Percentiles rank a stretch among this genome's conserved stretches.
Evolutionary conservation across 768 basidiomycete genomes (phyloP).

Genomic region (Boletus sp.): DNA sequence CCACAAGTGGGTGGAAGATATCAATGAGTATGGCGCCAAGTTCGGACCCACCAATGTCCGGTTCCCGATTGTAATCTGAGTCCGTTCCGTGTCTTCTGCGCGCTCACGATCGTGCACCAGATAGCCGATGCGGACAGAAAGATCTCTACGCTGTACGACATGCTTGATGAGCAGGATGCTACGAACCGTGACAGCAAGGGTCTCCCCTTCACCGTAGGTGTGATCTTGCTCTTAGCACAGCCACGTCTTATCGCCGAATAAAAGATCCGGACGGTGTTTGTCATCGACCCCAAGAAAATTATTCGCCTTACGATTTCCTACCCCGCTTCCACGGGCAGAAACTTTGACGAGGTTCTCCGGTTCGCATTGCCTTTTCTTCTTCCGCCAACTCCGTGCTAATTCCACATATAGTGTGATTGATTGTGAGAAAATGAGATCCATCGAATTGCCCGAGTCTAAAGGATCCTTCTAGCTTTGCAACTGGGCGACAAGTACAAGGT

Average conservation of each 20-base stretch:
- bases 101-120: slow-evolving; percentile 38
- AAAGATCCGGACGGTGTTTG: slow-evolving; percentile 92
- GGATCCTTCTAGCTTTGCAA: slow-evolving; percentile 63
- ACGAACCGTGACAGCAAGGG: slow-evolving; percentile 86
- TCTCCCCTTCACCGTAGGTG: slow-evolving; percentile 82
- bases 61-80: slow-evolving; percentile 78
- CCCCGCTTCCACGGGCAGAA: slow-evolving; percentile 94
- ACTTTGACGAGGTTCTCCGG: slow-evolving; percentile 77
- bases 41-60: slow-evolving; percentile 69
- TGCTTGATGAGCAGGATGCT: slow-evolving; percentile 94
- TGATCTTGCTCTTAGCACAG: background rate
- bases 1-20: slow-evolving; percentile 85
- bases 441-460: slow-evolving; percentile 30
- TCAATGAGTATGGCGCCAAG: slow-evolving; percentile 75
- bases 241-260: background rate
- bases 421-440: slow-evolving; percentile 40
- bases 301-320: slow-evolving; percentile 90
- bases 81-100: background rate
- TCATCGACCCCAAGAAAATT: slow-evolving; percentile 95
- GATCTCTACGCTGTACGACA: slow-evolving; percentile 86
- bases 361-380: slow-evolving; percentile 18
- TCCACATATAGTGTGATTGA: slow-evolving; percentile 66
- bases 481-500: slow-evolving; percentile 82
- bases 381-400: slow-evolving; percentile 3
- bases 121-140: slow-evolving; percentile 91